A percentile compares a stretch with the other conserved stretches of the same genome.
phyloP scores from a whole-genome alignment of 192 early-diverging fungal species.

The Oehlia diaphana region DNA sequence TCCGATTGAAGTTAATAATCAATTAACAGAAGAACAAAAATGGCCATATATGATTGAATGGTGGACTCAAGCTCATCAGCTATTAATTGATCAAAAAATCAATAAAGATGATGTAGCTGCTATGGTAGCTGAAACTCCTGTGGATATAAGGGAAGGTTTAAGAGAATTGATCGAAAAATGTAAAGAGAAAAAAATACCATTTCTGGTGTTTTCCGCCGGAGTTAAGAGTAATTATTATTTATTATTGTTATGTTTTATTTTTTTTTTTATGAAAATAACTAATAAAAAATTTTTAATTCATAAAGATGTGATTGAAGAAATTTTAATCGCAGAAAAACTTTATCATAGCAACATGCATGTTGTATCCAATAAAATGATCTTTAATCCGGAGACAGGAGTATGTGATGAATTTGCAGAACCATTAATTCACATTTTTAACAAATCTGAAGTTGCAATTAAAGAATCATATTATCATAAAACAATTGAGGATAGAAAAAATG shows the following conservation, averaged over 20 bases:
- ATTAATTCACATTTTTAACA: slow-evolving; percentile 74
- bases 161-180: slow-evolving; percentile 43
- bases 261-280: not conserved
- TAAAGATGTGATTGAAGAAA: slow-evolving; percentile 63
- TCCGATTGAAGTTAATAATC: slow-evolving; percentile 65
- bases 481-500: slow-evolving; percentile 52
- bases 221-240: slow-evolving; percentile 37
- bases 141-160: slow-evolving; percentile 52
- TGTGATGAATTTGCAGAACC: slow-evolving; percentile 65
- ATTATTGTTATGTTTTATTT: not conserved
- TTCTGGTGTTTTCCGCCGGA: slow-evolving; percentile 75
- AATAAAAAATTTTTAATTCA: not conserved
- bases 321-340: slow-evolving; percentile 45
- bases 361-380: slow-evolving; percentile 71
- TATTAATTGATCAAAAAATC: slow-evolving; percentile 51
- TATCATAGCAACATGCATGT: slow-evolving; percentile 59
- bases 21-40: slow-evolving; percentile 55
- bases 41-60: slow-evolving; percentile 68
- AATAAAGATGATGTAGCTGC: slow-evolving; percentile 45
- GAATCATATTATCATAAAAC: slow-evolving; percentile 42
- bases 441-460: slow-evolving; percentile 59
- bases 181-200: slow-evolving; percentile 44
- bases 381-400: slow-evolving; percentile 48
- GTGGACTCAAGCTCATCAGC: slow-evolving; percentile 66
- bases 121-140: slow-evolving; percentile 51